These are phyloP conservation scores for Aspergillus nidulans DNA, from an alignment of 495 filamentous ascomycete species.

Conservation along the genomic window DNA sequence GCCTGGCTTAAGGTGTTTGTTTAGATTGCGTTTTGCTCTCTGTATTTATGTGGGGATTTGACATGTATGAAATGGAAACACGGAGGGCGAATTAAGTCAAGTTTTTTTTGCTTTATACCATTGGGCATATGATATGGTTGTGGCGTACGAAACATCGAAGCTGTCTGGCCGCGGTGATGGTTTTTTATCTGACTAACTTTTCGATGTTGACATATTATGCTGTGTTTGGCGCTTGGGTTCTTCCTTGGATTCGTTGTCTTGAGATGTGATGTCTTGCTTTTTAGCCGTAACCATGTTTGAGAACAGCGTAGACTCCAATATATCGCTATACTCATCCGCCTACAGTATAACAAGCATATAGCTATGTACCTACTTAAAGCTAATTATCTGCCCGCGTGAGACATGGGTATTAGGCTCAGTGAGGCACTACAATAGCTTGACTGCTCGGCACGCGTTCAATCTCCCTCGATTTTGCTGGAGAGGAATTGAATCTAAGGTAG, in stretches of 20 bases:
- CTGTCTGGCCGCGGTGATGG: background rate
- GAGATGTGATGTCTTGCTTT: background rate
- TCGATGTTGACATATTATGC: background rate
- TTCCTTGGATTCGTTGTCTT: background rate
- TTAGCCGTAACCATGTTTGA: slow-evolving; percentile 1
- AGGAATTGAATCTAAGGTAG: no score
- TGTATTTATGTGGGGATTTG: slow-evolving; percentile 22
- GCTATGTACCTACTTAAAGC: no score
- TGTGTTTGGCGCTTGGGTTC: background rate
- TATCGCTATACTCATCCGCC: background rate
- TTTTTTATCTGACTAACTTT: background rate
- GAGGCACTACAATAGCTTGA: no score
- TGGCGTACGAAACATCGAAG: background rate
- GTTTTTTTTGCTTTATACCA: slow-evolving; percentile 13
- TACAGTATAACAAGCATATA: no score
- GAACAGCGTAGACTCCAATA: background rate
- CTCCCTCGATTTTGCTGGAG: no score
- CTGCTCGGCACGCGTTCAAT: no score
- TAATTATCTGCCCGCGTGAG: no score
- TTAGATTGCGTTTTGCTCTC: slow-evolving; percentile 15
- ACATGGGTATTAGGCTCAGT: no score
- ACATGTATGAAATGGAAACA: slow-evolving; percentile 23
- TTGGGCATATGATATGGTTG: background rate
- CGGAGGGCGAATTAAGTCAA: slow-evolving; percentile 11
- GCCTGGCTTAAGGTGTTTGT: slow-evolving; percentile 11